These are phyloP conservation scores for Heliocybe sulcata DNA, from an alignment of 1,284 basidiomycete species.

Conservation along the genomic window DNA sequence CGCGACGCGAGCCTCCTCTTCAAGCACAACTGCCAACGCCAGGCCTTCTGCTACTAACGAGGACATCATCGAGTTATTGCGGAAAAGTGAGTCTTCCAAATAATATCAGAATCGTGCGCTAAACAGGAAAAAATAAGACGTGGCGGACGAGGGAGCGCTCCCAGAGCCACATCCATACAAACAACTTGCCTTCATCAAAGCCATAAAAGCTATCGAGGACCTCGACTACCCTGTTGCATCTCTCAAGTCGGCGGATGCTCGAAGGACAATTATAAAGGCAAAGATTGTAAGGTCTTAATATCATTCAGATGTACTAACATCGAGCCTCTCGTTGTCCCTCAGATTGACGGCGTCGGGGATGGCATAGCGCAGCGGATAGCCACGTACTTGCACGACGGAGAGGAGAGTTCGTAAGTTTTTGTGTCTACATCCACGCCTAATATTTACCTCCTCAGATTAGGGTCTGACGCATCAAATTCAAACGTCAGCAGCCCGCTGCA, in stretches of 20 bases:
- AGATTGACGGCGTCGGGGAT: slow-evolving; percentile 35
- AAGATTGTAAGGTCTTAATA: slow-evolving; percentile 12
- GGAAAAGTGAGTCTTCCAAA: slow-evolving; percentile 25
- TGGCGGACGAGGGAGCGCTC: slow-evolving; percentile 30
- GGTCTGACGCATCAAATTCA: too few species aligned
- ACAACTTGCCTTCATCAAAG: slow-evolving; percentile 38
- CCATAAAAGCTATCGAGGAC: slow-evolving; percentile 31
- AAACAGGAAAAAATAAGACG: slow-evolving; percentile 22
- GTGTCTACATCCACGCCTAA: neutral
- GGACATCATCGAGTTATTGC: slow-evolving; percentile 33
- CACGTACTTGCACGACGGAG: slow-evolving; percentile 24
- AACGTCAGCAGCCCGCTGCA: too few species aligned
- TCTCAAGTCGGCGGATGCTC: slow-evolving; percentile 22
- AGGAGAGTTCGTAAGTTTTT: slow-evolving; percentile 27
- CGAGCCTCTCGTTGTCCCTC: neutral
- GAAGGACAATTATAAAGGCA: slow-evolving; percentile 30
- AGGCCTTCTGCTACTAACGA: slow-evolving; percentile 27
- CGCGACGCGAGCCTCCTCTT: neutral
- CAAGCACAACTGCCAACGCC: neutral
- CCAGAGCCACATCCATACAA: slow-evolving; percentile 36
- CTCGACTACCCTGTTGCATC: slow-evolving; percentile 25
- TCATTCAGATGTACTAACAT: slow-evolving; percentile 7
- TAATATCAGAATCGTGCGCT: slow-evolving; percentile 1
- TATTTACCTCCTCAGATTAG: slow-evolving; percentile 6
- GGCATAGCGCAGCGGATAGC: slow-evolving; percentile 36